Evolutionary conservation across 163 green algal species (phyloP), one percentile per base, ranked within the genome.

Genomic region (Chlorella variabilis): DNA sequence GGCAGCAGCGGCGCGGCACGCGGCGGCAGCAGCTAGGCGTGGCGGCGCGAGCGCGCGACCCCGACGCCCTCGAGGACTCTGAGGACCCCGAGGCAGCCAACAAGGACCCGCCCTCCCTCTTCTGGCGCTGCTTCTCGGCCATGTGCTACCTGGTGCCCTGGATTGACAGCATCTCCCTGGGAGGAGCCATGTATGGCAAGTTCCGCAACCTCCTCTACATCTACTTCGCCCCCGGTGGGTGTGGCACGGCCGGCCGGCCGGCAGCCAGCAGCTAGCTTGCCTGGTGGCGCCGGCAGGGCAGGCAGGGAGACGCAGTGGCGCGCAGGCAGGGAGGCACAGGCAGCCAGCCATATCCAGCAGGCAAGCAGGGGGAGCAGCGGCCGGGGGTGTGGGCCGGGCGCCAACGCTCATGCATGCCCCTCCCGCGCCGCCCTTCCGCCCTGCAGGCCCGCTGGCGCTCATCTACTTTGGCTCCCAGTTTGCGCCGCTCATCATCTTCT

Each of bases 401-500:
- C n/a, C n/a, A n/a, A n/a, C n/a, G n/a, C n/a, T n/a, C n/a, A n/a
- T n/a, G n/a, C n/a, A n/a, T n/a, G n/a, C n/a, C n/a, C n/a, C n/a
- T n/a, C n/a, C n/a, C n/a, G n/a, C n/a, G n/a, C n/a, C n/a, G n/a
- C n/a, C n/a, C 34, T 25, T 39, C 18, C 1, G 13, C 4, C 13
- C 18, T 85, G 81, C 89, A 92, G 90, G 77, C 21, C 88, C 88
- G 0, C 81, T 94, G 45, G 66, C 87, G 51, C 66, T 85, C 17
- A 83, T 94, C 54, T 97, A 96, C 82, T 95, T 93, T 85, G 87
- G 76, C 85, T 92, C 87, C 77, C 87, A 93, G 75, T 94, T 95
- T 85, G 90, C 91, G 38, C 93, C 93, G 27, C 86, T 97, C 54
- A 87, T 96, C 42, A 87, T 96, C 49, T 97, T 97, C 88, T 97